A percentile compares a stretch with the other conserved stretches of the same genome.
These are phyloP conservation scores for Aspergillus haitiensis DNA, from an alignment of 495 filamentous ascomycete species.

Conservation along the genomic window DNA sequence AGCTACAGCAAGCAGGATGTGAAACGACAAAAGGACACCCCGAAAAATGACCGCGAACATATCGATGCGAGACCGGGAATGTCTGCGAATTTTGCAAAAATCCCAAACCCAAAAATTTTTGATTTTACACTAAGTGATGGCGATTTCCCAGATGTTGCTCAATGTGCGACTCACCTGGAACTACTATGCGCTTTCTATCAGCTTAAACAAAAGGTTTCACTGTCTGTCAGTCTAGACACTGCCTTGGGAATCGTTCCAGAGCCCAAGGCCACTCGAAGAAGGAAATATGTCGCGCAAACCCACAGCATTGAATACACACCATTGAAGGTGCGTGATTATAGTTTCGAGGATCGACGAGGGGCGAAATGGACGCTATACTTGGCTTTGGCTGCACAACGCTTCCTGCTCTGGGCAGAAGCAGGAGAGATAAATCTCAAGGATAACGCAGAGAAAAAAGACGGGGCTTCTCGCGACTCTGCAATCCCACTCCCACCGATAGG, in stretches of 20 bases:
- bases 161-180: neutral
- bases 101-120: neutral
- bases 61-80: too few relatives aligned
- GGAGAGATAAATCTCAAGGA: neutral
- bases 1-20: neutral
- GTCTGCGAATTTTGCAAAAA: neutral
- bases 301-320: neutral
- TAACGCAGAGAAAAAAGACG: neutral
- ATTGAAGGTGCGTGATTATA: neutral
- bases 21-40: neutral
- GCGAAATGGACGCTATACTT: neutral
- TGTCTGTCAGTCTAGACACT: neutral
- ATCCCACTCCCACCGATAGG: slow-evolving; percentile 5
- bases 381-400: neutral
- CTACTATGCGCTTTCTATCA: neutral
- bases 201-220: neutral
- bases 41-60: too few relatives aligned
- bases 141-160: neutral
- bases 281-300: neutral
- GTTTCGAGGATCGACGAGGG: neutral
- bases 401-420: neutral
- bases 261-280: neutral
- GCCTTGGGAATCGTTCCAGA: slow-evolving; percentile 4
- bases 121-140: neutral
- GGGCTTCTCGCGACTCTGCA: neutral